Conservation (phyloP, 2,329 filamentous ascomycete species). For the Aspergillus quadrilineatus region DNA sequence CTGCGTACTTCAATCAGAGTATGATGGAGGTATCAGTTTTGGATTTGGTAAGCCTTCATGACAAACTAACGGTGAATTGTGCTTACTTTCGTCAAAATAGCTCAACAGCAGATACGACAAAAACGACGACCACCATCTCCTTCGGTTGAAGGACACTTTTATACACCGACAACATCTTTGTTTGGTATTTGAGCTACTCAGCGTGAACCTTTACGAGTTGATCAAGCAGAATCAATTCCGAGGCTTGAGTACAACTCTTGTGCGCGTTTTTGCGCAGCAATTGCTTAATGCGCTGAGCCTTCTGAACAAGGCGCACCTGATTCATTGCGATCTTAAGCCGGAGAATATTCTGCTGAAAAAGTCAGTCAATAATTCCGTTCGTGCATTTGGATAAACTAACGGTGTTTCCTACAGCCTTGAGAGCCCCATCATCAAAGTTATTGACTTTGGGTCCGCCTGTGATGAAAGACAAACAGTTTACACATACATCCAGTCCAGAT, state of each 20-base stretch:
- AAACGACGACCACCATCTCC: conserved; percentile 94
- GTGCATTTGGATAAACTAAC: not conserved
- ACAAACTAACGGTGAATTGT: conserved; percentile 1
- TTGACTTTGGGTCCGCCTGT: conserved; percentile 97
- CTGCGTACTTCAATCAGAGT: conserved; percentile 98
- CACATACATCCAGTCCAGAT: conserved; percentile 97
- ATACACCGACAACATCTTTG: conserved; percentile 97
- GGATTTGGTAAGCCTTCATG: conserved; percentile 68
- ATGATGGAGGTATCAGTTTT: conserved; percentile 99
- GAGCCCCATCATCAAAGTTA: conserved; percentile 99
- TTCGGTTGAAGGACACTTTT: conserved; percentile 95
- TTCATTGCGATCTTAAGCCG: conserved; percentile 97
- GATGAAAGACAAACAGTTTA: conserved; percentile 98
- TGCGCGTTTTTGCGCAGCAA: conserved; percentile 96
- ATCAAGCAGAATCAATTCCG: conserved; percentile 99
- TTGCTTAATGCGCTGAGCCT: conserved; percentile 87
- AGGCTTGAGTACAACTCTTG: conserved; percentile 91
- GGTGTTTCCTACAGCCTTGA: conserved; percentile 62
- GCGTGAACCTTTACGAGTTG: conserved; percentile 95
- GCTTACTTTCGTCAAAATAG: conserved; percentile 48
- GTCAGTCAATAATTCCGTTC: conserved; percentile 41
- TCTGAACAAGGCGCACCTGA: conserved; percentile 92
- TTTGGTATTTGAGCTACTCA: conserved; percentile 91
- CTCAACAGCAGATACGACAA: conserved; percentile 98
- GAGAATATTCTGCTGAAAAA: conserved; percentile 98